These are phyloP conservation scores for Vicia villosa DNA, from an alignment of 306 rosid species.

Conservation along the genomic window DNA sequence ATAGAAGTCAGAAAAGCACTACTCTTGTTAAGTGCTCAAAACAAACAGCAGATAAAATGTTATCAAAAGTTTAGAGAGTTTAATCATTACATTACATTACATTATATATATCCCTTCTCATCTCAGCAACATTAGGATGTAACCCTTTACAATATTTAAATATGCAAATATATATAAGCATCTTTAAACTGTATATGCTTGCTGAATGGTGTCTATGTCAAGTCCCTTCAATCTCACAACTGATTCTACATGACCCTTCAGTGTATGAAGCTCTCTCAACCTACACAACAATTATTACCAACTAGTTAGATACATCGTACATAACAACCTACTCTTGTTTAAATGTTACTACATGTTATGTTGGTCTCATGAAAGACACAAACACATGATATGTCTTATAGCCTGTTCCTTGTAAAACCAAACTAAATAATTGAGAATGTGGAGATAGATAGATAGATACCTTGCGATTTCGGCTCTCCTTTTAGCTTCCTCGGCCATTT, in stretches of 20 bases:
- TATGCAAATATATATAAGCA: constrained; percentile 37
- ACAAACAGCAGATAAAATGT: constrained; percentile 37
- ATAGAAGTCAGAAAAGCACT: constrained; percentile 39
- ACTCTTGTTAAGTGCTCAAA: constrained; percentile 35
- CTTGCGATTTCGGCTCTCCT: constrained; percentile 98
- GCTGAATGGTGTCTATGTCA: constrained; percentile 96
- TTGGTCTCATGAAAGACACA: constrained; percentile 2
- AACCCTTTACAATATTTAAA: constrained; percentile 52
- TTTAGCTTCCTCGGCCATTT: constrained; percentile 98
- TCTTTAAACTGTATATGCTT: constrained; percentile 86
- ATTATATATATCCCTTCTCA: constrained; percentile 16
- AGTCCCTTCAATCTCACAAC: constrained; percentile 98
- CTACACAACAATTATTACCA: constrained; percentile 43
- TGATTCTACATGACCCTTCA: constrained; percentile 95
- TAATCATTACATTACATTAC: constrained; percentile 35
- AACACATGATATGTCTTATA: constrained; percentile 15
- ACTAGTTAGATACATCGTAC: constrained; percentile 23
- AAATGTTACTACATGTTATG: constrained; percentile 17
- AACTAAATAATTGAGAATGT: not conserved
- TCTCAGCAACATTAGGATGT: constrained; percentile 44
- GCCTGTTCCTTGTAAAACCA: constrained; percentile 1
- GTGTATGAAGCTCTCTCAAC: constrained; percentile 87
- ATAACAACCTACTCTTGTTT: constrained; percentile 22
- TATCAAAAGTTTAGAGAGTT: constrained; percentile 26
- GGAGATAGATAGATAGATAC: constrained; percentile 31